Evolutionary conservation across 2,329 filamentous ascomycete species (phyloP).

Genomic region (Chlorencoelia australis): DNA sequence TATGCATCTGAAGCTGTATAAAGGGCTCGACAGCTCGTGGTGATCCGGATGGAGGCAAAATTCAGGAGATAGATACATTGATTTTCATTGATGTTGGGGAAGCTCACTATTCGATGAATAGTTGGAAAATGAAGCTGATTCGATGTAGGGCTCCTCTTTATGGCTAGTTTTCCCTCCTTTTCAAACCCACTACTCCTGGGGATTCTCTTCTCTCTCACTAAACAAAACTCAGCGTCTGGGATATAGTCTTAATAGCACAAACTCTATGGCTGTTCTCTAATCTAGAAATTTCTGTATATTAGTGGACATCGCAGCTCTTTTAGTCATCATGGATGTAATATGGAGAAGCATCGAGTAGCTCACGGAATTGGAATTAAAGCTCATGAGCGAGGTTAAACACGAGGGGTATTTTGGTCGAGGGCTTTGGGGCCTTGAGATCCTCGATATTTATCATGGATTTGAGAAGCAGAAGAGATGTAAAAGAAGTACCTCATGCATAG

Average conservation of each 20-base stretch:
- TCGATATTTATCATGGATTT: constrained; percentile 12
- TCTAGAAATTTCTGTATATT: constrained; percentile 45
- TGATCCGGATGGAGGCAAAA: constrained; percentile 33
- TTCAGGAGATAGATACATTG: constrained; percentile 43
- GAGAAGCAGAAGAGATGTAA: not conserved
- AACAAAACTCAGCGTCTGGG: constrained; percentile 49
- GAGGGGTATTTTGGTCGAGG: constrained; percentile 45
- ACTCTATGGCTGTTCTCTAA: constrained; percentile 39
- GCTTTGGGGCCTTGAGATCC: constrained; percentile 45
- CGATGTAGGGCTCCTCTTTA: constrained; percentile 42
- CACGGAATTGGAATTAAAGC: constrained; percentile 59
- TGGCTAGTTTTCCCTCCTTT: constrained; percentile 44
- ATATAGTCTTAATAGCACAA: constrained; percentile 52
- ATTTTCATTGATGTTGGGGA: constrained; percentile 50
- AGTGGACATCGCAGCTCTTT: constrained; percentile 50
- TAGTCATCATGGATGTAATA: constrained; percentile 49
- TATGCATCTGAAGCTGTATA: too few relatives aligned
- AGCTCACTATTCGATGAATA: constrained; percentile 4
- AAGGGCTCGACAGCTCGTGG: too few relatives aligned
- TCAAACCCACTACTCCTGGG: constrained; percentile 15
- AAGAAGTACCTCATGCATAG: not conserved
- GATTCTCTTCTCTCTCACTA: constrained; percentile 14
- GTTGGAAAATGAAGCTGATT: constrained; percentile 1
- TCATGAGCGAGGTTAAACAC: constrained; percentile 52
- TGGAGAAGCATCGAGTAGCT: constrained; percentile 47